phyloP scores from a whole-genome alignment of 202 grass and related monocot species.

The Carex arenaria region DNA sequence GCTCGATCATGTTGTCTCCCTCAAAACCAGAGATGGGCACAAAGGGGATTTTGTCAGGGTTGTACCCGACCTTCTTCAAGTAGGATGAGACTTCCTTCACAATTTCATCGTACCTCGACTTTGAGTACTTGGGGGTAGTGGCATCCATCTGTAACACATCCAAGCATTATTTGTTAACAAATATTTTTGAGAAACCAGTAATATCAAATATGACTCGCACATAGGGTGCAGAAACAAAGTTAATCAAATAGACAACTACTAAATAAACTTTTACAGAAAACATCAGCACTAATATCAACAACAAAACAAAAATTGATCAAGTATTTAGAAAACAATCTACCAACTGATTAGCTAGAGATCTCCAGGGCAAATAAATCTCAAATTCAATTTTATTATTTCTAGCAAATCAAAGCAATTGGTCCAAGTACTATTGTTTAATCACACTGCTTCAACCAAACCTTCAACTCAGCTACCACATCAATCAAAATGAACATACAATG shows the following conservation, averaged over 20 bases:
- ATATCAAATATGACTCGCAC: not conserved
- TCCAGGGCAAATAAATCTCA: too few species aligned
- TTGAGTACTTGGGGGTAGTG: slow-evolving; percentile 83
- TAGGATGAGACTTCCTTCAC: slow-evolving; percentile 77
- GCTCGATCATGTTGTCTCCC: slow-evolving; percentile 94
- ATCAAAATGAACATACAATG: not conserved
- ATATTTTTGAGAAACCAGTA: not conserved
- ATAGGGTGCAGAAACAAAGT: not conserved
- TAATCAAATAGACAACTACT: not conserved
- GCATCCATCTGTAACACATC: slow-evolving; percentile 57
- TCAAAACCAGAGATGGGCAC: slow-evolving; percentile 94
- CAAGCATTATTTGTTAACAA: not conserved
- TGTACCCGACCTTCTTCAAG: slow-evolving; percentile 83
- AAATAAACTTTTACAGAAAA: not conserved
- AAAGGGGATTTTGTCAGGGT: slow-evolving; percentile 75
- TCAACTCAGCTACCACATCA: not conserved
- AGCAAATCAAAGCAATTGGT: too few species aligned
- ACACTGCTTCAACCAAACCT: not conserved
- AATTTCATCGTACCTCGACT: slow-evolving; percentile 77
- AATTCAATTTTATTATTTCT: too few species aligned
- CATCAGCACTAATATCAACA: not conserved
- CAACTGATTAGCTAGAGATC: too few species aligned
- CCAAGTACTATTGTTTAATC: too few species aligned
- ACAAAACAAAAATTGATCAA: not conserved
- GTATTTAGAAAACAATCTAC: not conserved